Base-by-base conservation (phyloP, 129 eudicot species). In the Flaveria ramosissima region DNA sequence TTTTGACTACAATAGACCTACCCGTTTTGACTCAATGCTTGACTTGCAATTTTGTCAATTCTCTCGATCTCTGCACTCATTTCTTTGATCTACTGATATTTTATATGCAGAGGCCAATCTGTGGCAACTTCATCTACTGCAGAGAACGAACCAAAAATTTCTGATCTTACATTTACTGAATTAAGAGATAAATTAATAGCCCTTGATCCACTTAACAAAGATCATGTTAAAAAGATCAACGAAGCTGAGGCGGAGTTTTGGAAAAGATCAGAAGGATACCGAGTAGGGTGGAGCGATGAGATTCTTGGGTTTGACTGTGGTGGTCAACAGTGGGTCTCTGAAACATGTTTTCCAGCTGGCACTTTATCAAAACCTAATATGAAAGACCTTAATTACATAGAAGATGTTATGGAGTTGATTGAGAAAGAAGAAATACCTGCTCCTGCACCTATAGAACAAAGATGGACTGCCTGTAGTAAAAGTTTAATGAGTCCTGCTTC, bases 281-380 rank as follows among this genome's bases (percentile, higher is more conserved):
- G 99, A 64, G 90, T 91, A 6, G 99, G 99, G 3, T 94, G 97
- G 96, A 91, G 99, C 56, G 99, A 94, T 76, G 99, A 94, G 77
- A 94, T 94, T 46, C 66, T 94, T 76, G 99, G 99, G 63, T 94
- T 94, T 80, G 99, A 94, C 77, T 94, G 99, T 85, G 99, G 99
- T 42, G 99, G 99, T 60, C 97, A 91, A 78, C 99, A 94, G 30
- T 94, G 99, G 99, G 99, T 94, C 60, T 94, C 99, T 12, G 99
- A 94, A 77, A 91, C 84, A 1, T 94, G 99, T 79, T 94, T 94
- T 74, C 97, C 96, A 0, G 96, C 96, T 78, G 99, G 99, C 75
- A 91, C 97, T 71, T 65, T 94, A 41, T 83, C 90, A 7, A 89
- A 89, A 57, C 99, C 97, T 1, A 94, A 85, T 68, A 89, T 94